phyloP scores from a whole-genome alignment of 495 filamentous ascomycete species.

The Podospora pseudocomata region DNA sequence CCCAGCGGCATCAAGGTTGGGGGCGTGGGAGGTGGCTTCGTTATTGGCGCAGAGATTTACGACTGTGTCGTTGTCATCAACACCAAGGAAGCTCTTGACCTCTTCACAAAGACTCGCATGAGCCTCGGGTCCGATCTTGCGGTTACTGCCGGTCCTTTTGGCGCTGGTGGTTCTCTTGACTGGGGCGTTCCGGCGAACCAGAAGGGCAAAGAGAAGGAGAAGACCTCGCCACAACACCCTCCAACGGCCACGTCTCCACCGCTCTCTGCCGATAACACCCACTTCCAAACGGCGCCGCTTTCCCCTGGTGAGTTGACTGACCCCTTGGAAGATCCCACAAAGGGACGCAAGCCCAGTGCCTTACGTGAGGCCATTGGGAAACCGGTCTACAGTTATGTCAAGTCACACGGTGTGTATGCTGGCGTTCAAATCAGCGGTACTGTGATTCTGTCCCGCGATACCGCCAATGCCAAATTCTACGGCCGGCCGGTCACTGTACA shows the following conservation, averaged over 20 bases:
- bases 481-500: slow-evolving; percentile 57
- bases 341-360: slow-evolving; percentile 25
- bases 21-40: slow-evolving; percentile 70
- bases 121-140: slow-evolving; percentile 73
- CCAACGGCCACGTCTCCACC: background rate
- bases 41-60: slow-evolving; percentile 78
- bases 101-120: slow-evolving; percentile 68
- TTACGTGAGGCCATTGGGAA: slow-evolving; percentile 33
- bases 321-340: slow-evolving; percentile 12
- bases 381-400: slow-evolving; percentile 78
- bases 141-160: slow-evolving; percentile 69
- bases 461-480: slow-evolving; percentile 78
- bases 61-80: slow-evolving; percentile 84
- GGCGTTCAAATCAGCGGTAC: slow-evolving; percentile 77
- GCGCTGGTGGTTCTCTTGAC: slow-evolving; percentile 65
- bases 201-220: slow-evolving; percentile 21
- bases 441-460: slow-evolving; percentile 70
- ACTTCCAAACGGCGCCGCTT: slow-evolving; percentile 15
- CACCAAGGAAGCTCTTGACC: slow-evolving; percentile 64
- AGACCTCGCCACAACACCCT: background rate
- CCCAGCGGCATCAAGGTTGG: slow-evolving; percentile 74
- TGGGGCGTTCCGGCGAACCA: slow-evolving; percentile 27
- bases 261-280: slow-evolving; percentile 22
- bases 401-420: slow-evolving; percentile 73
- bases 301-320: slow-evolving; percentile 13